Base-by-base conservation (phyloP, 805 yeast species). In the Cyberlindnera americana region DNA sequence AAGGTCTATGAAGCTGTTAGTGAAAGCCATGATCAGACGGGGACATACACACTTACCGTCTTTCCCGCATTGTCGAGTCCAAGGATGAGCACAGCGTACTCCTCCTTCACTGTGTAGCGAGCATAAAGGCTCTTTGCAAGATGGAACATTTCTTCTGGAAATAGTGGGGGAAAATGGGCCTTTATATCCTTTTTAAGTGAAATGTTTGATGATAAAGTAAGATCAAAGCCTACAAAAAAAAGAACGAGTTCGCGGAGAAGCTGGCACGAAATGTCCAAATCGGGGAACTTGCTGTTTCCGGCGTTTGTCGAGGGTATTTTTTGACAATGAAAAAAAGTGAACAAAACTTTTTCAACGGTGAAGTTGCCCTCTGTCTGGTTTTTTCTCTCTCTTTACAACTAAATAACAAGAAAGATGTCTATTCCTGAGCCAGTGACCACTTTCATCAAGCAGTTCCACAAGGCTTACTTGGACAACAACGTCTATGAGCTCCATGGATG, bases 61-160 rank as follows among this genome's bases (percentile, higher is more conserved):
- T 91, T 91, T 1, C 99, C 99, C 0, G 98, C 96, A 66, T 91
- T 90, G 61, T 91, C 97, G 21, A 91, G 73, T 15, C 99, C 99
- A 17, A 91, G 68, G 26, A 91, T 85, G 34, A 91, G 70, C 3
- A 85, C 75, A 1, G 89, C 78, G 56, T 85, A 85, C 60, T 83
- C 87, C 53, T 80, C 85, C 48, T 69, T 71, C 43, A 71, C 67
- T 34, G 80, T 81, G 66, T 74, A 70, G 40, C 70, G 69, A 31
- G 74, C 69, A 48, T 81, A 81, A 3, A 83, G 54, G 3, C 87
- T 79, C 49, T 72, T 74, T 5, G 70, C 79, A 29, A 83, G 65
- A 59, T 83, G 91, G 59, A 80, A 83, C 91, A 83, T 83, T 25
- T 19, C 30, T n/a, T n/a, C n/a, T n/a, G n/a, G n/a, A n/a, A n/a